These are phyloP conservation scores for Erodium maritimum DNA, from an alignment of 345 rosid genomes.

Conservation along the genomic window DNA sequence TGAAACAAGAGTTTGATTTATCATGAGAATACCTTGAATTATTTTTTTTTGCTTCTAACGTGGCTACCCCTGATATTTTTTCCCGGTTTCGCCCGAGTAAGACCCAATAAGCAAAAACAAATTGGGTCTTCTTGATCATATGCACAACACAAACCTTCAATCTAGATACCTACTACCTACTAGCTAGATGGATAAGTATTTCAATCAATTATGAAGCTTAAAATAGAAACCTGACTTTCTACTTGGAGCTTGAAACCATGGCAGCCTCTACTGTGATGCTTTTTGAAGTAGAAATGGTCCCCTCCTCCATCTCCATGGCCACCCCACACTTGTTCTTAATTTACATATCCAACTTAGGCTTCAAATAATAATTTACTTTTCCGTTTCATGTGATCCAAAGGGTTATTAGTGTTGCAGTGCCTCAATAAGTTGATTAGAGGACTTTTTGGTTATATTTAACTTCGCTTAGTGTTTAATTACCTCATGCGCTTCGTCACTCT, in stretches of 20 bases:
- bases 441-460: neutral
- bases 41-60: no score
- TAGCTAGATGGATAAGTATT: no score
- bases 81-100: no score
- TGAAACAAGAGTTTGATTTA: no score
- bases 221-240: neutral
- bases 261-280: neutral
- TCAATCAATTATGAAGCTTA: neutral
- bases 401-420: neutral
- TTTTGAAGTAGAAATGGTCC: neutral
- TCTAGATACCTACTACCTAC: no score
- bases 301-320: neutral
- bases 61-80: no score
- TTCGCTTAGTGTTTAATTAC: neutral
- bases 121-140: no score
- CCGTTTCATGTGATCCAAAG: neutral
- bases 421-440: neutral
- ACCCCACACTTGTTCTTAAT: neutral
- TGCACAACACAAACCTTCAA: no score
- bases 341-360: neutral
- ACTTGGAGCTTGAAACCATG: neutral
- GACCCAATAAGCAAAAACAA: neutral
- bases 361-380: no score
- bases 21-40: no score
- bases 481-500: neutral